Conservation (phyloP, 768 basidiomycete genomes). For the Termitomyces sp. region DNA sequence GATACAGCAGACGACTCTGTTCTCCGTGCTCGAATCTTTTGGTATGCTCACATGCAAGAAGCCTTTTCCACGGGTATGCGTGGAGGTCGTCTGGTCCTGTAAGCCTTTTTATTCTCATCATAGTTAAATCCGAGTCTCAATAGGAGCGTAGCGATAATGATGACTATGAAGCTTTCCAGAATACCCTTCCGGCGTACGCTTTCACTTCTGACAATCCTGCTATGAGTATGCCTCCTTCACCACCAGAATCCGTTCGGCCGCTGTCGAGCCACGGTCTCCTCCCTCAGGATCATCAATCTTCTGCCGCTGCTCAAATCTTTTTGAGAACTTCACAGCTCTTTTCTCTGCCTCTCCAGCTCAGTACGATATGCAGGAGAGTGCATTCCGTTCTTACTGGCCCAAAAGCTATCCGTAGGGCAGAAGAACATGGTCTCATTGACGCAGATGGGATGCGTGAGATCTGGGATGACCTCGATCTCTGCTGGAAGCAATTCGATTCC, state of each 20-base stretch:
- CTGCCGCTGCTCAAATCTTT: constrained; percentile 33
- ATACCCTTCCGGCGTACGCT: constrained; percentile 41
- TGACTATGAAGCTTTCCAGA: constrained; percentile 70
- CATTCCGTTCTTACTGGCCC: constrained; percentile 76
- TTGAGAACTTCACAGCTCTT: constrained; percentile 55
- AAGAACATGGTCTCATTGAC: constrained; percentile 51
- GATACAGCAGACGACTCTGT: constrained; percentile 53
- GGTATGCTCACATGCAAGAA: constrained; percentile 86
- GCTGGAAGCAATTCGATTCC: constrained; percentile 79
- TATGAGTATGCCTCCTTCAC: constrained; percentile 8
- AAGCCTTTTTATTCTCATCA: constrained; percentile 21
- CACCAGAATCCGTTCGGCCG: constrained; percentile 11
- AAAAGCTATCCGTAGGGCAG: constrained; percentile 55
- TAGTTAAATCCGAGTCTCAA: not conserved
- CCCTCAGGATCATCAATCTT: constrained; percentile 6
- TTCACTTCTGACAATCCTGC: constrained; percentile 20
- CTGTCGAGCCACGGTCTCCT: constrained; percentile 12
- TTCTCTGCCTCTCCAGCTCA: constrained; percentile 68
- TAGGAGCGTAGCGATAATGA: constrained; percentile 52
- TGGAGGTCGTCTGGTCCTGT: constrained; percentile 83
- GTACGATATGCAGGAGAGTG: constrained; percentile 71
- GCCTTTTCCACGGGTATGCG: constrained; percentile 76
- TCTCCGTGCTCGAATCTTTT: constrained; percentile 77
- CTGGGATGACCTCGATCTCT: constrained; percentile 80
- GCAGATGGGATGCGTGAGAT: constrained; percentile 63